Percentiles rank a stretch among this genome's conserved stretches.
phyloP scores from a whole-genome alignment of 2,329 filamentous ascomycete genomes.

The Stemphylium beticola region DNA sequence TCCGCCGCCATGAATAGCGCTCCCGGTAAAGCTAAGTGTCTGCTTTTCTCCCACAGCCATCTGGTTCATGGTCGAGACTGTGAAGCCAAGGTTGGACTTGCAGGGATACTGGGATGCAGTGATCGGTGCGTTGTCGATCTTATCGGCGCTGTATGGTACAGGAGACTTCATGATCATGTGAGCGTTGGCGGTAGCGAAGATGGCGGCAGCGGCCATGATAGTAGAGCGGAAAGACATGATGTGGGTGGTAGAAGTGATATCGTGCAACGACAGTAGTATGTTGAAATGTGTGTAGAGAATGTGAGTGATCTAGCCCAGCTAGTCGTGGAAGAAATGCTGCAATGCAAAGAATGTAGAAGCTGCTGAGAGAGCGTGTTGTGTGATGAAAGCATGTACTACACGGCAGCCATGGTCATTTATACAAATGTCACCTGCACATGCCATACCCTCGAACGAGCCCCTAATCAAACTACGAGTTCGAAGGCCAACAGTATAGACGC shows the following conservation, averaged over 20 bases:
- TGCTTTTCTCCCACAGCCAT: slow-evolving; percentile 70
- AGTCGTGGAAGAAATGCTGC: slow-evolving; percentile 23
- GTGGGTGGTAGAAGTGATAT: slow-evolving; percentile 16
- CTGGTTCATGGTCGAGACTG: slow-evolving; percentile 40
- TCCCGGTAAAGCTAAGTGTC: slow-evolving; percentile 70
- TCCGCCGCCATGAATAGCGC: slow-evolving; percentile 84
- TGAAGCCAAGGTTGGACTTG: slow-evolving; percentile 47
- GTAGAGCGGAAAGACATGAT: slow-evolving; percentile 60
- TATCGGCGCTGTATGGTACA: slow-evolving; percentile 62
- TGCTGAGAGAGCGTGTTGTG: slow-evolving; percentile 26
- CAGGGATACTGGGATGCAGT: slow-evolving; percentile 74
- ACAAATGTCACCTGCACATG: slow-evolving; percentile 21
- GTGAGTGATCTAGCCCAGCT: slow-evolving; percentile 40
- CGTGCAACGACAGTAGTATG: slow-evolving; percentile 19
- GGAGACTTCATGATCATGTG: slow-evolving; percentile 79
- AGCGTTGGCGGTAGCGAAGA: slow-evolving; percentile 65
- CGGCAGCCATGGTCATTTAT: slow-evolving; percentile 30
- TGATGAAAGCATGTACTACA: slow-evolving; percentile 16
- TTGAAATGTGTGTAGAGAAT: slow-evolving; percentile 18
- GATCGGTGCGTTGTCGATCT: slow-evolving; percentile 70
- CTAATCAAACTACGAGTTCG: slow-evolving; percentile 41
- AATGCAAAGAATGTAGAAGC: slow-evolving; percentile 25
- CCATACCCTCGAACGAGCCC: slow-evolving; percentile 26
- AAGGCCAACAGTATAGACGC: slow-evolving; percentile 27
- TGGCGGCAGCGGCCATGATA: slow-evolving; percentile 57